phyloP scores from a whole-genome alignment of 108 stramenopile species.

The Conticribra guillardii region DNA sequence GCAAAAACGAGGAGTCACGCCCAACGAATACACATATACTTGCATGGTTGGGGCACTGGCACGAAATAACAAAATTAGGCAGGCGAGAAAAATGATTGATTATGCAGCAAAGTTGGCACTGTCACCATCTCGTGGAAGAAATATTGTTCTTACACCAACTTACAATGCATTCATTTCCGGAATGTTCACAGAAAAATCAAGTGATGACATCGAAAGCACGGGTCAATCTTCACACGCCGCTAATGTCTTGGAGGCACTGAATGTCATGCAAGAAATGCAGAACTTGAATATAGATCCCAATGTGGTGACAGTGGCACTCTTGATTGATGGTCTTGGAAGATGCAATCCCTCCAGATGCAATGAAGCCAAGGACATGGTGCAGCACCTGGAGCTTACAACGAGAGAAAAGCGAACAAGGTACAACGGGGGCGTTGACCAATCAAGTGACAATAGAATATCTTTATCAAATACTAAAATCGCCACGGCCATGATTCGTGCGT shows the following conservation, averaged over 20 bases:
- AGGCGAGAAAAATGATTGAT: conserved; percentile 65
- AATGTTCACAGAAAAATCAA: conserved; percentile 34
- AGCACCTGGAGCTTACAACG: conserved; percentile 43
- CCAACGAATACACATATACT: conserved; percentile 81
- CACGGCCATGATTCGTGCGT: conserved; percentile 73
- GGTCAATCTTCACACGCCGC: conserved; percentile 21
- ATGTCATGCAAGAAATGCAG: conserved; percentile 63
- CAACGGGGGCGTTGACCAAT: not conserved
- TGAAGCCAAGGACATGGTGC: conserved; percentile 66
- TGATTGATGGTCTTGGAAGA: conserved; percentile 71
- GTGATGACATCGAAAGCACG: conserved; percentile 1
- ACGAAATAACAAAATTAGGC: conserved; percentile 53
- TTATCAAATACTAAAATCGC: conserved; percentile 53
- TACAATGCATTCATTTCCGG: conserved; percentile 85
- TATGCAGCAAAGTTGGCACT: conserved; percentile 30
- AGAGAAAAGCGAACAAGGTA: conserved; percentile 1
- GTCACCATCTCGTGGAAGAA: conserved; percentile 27
- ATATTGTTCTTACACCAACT: conserved; percentile 31
- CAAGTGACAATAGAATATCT: conserved; percentile 38
- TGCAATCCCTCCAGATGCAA: conserved; percentile 62
- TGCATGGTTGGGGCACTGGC: conserved; percentile 77
- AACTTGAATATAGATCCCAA: conserved; percentile 59
- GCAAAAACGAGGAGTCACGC: conserved; percentile 60
- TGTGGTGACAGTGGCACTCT: conserved; percentile 58
- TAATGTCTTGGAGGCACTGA: conserved; percentile 57